These are phyloP conservation scores for Pleurotus salmoneostramineus DNA, from an alignment of 768 basidiomycete genomes.

Conservation along the genomic window DNA sequence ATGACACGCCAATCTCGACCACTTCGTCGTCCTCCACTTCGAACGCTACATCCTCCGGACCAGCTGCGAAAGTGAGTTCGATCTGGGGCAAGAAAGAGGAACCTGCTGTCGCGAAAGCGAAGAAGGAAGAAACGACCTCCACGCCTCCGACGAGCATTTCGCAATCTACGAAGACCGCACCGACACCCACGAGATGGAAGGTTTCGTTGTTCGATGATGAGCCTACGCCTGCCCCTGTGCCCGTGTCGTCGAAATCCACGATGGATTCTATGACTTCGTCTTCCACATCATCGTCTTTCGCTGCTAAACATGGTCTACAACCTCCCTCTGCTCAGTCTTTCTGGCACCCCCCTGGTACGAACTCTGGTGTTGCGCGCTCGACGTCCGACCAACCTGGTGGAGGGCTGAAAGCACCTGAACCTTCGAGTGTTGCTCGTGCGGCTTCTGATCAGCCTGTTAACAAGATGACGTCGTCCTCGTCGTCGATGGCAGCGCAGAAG, in stretches of 20 bases:
- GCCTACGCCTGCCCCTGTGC: neutral
- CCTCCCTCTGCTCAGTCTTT: neutral
- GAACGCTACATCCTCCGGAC: no score
- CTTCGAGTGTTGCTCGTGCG: neutral
- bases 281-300: neutral
- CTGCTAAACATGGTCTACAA: neutral
- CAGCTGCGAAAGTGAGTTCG: neutral
- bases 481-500: neutral
- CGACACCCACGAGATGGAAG: neutral
- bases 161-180: neutral
- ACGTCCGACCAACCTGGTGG: neutral
- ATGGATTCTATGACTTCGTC: neutral
- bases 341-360: neutral
- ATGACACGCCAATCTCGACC: neutral
- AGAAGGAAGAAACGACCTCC: neutral
- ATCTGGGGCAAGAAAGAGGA: slow-evolving; percentile 5
- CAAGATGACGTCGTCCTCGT: neutral
- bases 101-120: neutral
- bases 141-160: neutral
- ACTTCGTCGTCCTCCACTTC: neutral
- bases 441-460: neutral
- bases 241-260: neutral
- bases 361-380: neutral
- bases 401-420: neutral
- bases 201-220: slow-evolving; percentile 6